A percentile compares a stretch with the other conserved stretches of the same genome.
These are phyloP conservation scores for Aspergillus bombycis DNA, from an alignment of 2,329 filamentous ascomycete genomes.

Conservation along the genomic window DNA sequence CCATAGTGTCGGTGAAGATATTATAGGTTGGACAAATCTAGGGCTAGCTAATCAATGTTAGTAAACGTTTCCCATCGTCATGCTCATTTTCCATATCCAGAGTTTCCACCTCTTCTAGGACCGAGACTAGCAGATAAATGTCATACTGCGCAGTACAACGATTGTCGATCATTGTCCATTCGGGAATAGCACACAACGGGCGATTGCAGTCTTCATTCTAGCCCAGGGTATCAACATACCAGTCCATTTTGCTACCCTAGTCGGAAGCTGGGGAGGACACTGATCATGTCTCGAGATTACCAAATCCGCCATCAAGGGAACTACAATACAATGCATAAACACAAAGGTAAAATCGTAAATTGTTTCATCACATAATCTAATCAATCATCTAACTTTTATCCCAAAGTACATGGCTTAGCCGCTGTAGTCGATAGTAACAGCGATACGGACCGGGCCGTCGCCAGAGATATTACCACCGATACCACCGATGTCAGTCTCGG, in stretches of 20 bases:
- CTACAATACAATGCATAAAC: background rate
- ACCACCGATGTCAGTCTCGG: slow-evolving; percentile 32
- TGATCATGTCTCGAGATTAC: background rate
- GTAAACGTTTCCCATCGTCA: no score
- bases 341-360: background rate
- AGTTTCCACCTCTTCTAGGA: no score
- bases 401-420: slow-evolving; percentile 21
- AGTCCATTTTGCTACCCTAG: background rate
- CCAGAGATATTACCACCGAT: slow-evolving; percentile 38
- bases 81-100: no score
- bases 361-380: background rate
- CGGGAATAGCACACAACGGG: background rate
- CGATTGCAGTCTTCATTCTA: background rate
- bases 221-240: background rate
- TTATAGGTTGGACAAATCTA: background rate
- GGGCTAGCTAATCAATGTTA: no score
- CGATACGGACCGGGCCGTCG: slow-evolving; percentile 29
- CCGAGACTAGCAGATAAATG: background rate
- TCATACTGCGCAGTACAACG: background rate
- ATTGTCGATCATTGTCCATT: background rate
- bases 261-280: background rate
- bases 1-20: background rate
- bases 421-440: slow-evolving; percentile 33
- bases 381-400: slow-evolving; percentile 1
- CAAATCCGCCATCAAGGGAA: background rate